phyloP scores from a whole-genome alignment of 441 rosid genomes.

The Cnidoscolus chayamansa region DNA sequence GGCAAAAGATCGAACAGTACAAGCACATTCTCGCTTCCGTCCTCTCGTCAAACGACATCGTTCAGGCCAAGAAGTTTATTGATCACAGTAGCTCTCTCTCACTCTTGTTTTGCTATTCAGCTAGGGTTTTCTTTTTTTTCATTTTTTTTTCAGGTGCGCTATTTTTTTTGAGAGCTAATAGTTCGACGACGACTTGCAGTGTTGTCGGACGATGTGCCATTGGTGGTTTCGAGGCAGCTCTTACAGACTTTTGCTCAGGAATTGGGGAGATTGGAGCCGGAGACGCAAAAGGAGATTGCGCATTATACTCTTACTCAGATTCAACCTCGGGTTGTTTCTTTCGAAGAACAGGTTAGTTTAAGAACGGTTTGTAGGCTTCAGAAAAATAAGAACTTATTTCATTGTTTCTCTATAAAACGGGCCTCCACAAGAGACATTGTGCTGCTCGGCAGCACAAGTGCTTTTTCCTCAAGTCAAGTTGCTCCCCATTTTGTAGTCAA shows the following conservation, averaged over 20 bases:
- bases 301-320: slow-evolving; percentile 81
- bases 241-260: slow-evolving; percentile 89
- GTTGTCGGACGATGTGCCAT: slow-evolving; percentile 90
- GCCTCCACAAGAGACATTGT: not conserved
- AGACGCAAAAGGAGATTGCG: slow-evolving; percentile 88
- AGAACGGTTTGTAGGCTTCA: too few relatives aligned
- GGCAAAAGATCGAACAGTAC: slow-evolving; percentile 98
- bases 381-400: too few relatives aligned
- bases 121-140: not conserved
- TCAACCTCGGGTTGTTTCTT: slow-evolving; percentile 97
- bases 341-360: slow-evolving; percentile 84
- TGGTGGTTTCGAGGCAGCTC: slow-evolving; percentile 95
- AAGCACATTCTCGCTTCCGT: slow-evolving; percentile 80
- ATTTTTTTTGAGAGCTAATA: not conserved
- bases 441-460: not conserved
- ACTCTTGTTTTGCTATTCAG: not conserved
- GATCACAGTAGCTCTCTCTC: slow-evolving; percentile 58
- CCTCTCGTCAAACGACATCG: slow-evolving; percentile 73
- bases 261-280: slow-evolving; percentile 71
- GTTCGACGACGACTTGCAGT: slow-evolving; percentile 36
- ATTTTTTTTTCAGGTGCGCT: not conserved
- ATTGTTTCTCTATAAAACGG: not conserved
- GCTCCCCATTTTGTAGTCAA: too few relatives aligned
- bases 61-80: slow-evolving; percentile 74
- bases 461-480: not conserved